Base-by-base conservation (phyloP, 345 rosid species). In the Brassica juncea region DNA sequence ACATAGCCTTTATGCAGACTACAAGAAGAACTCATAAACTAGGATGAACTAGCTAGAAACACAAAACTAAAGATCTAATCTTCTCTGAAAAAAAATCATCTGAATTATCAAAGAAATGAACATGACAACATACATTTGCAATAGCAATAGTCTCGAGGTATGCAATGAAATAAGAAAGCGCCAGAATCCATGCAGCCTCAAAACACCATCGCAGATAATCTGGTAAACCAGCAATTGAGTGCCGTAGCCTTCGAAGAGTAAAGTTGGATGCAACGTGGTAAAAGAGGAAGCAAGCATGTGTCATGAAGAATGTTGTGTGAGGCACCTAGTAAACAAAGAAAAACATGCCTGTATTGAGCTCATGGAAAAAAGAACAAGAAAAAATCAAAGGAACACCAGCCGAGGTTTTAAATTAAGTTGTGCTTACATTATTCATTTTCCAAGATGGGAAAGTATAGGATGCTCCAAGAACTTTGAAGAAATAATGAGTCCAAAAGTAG, bases 401-500 rank as follows among this genome's bases (percentile, higher is more conserved):
- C 42, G 2, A 9, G 42, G 52, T 49, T 39, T 31, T 64, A 23
- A 23, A 23, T 23, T 23, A 23, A 23, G 25, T 23, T 23, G 21
- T 28, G 75, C 91, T 86, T 86, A 95, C 99, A 77, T 95, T 82
- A 76, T 95, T 95, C 99, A 95, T 95, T 86, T 81, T 95, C 99
- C 99, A 95, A 0, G 99, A 93, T 19, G 99, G 99, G 72, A 95
- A 95, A 62, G 98, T 93, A 81, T 95, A 95, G n/a, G 98, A 88
- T 15, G 99, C 99, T 75, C 98, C 99, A 85, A 95, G 74, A 82
- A 95, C 97, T 30, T 93, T 83, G 84, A 95, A 95, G 92, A 95
- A 95, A 80, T 93, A 95, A 74, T 95, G 99, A 8, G 99, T 93
- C 99, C 97, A 95, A 76, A 95, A 95, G 89, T 95, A 95, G 79